A percentile compares a stretch with the other conserved stretches of the same genome.
Conservation (phyloP, 495 filamentous ascomycete species). For the Ramalina intermedia region DNA sequence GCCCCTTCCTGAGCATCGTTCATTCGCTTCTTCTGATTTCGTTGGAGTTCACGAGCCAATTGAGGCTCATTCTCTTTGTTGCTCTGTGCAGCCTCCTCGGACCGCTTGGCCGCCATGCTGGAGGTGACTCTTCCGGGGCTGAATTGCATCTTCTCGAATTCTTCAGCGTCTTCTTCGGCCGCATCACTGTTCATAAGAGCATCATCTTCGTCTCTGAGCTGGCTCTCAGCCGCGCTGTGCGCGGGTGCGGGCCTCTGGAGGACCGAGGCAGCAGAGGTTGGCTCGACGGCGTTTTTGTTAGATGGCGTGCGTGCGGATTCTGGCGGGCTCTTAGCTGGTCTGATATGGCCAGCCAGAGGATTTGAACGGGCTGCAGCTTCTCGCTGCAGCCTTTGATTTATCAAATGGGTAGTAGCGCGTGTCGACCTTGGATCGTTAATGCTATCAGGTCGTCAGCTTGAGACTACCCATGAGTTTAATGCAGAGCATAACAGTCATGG, state of each 20-base stretch:
- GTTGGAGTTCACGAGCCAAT: not conserved
- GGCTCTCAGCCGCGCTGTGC: not conserved
- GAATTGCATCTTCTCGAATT: not conserved
- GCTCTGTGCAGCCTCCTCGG: constrained; percentile 6
- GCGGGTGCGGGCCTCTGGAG: not conserved
- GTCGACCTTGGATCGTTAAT: not conserved
- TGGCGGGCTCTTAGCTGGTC: not conserved
- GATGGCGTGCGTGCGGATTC: not conserved
- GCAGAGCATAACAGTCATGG: too few relatives aligned
- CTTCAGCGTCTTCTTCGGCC: not conserved
- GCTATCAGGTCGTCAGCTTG: too few relatives aligned
- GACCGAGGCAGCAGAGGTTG: not conserved
- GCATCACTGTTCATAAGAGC: not conserved
- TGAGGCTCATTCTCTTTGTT: constrained; percentile 15
- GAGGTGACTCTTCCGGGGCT: not conserved
- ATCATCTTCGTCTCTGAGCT: not conserved
- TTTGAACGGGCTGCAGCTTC: not conserved
- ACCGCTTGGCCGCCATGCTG: not conserved
- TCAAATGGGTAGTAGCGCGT: not conserved
- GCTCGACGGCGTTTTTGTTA: not conserved
- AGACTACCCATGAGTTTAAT: too few relatives aligned
- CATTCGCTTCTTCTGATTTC: constrained; percentile 7
- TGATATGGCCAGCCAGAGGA: not conserved
- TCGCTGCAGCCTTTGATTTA: not conserved
- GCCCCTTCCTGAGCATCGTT: constrained; percentile 25